Evolutionary conservation across 129 eudicot genomes (phyloP).

Genomic region (Escallonia rubra): DNA sequence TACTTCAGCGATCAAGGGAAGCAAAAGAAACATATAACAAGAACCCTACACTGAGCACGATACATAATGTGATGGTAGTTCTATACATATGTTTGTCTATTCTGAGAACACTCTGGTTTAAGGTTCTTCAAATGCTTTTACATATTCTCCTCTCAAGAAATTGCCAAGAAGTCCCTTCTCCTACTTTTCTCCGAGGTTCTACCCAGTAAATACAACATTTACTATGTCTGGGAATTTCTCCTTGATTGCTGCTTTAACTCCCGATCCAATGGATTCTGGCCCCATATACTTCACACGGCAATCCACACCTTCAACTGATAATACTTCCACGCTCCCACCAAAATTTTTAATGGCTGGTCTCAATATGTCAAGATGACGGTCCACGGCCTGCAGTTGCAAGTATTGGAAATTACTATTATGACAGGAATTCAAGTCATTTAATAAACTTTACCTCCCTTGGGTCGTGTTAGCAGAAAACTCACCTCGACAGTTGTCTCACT

Average conservation of each 20-base stretch:
- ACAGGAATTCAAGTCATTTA: background rate
- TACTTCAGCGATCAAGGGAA: background rate
- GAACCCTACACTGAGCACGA: background rate
- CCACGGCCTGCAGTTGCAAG: slow-evolving; percentile 57
- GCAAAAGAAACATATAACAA: background rate
- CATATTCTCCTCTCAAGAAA: background rate
- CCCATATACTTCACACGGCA: slow-evolving; percentile 75
- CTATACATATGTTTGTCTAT: background rate
- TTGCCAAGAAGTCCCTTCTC: background rate
- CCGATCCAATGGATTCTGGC: slow-evolving; percentile 85
- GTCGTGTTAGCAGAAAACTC: slow-evolving; percentile 10
- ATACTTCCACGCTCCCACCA: slow-evolving; percentile 84
- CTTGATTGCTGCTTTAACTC: slow-evolving; percentile 89
- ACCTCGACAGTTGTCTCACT: slow-evolving; percentile 73
- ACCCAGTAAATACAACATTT: slow-evolving; percentile 62
- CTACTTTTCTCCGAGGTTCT: background rate
- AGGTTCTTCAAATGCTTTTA: background rate
- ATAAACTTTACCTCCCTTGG: background rate
- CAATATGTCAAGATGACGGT: slow-evolving; percentile 71
- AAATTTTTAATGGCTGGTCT: slow-evolving; percentile 89
- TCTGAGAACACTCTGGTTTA: background rate
- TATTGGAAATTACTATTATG: background rate
- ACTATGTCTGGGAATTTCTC: slow-evolving; percentile 83
- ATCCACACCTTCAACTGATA: slow-evolving; percentile 57
- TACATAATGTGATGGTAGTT: background rate